These are phyloP conservation scores for Xylaria sp. DNA, from an alignment of 2,329 filamentous ascomycete genomes.

Conservation along the genomic window DNA sequence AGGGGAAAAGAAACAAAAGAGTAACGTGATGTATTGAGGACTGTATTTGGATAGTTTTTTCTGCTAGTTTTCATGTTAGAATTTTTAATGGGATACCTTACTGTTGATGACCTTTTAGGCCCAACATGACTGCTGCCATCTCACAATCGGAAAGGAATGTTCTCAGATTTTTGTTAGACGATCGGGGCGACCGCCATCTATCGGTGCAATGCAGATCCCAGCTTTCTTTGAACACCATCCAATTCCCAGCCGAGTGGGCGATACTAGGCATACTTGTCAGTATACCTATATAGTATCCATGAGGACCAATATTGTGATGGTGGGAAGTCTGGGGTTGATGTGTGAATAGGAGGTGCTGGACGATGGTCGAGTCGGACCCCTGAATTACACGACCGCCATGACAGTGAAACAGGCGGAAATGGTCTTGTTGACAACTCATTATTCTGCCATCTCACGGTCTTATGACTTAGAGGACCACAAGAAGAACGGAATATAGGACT, in stretches of 20 bases:
- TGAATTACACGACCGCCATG: not conserved
- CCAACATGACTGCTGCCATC: not conserved
- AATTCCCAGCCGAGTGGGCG: not conserved
- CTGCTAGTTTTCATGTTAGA: conserved; percentile 6
- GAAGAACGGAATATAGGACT: not conserved
- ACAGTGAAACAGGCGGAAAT: not conserved
- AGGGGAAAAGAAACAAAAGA: not conserved
- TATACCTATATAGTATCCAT: not conserved
- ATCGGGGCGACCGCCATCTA: not conserved
- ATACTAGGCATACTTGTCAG: not conserved
- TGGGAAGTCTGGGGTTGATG: not conserved
- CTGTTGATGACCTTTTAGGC: not conserved
- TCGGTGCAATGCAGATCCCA: not conserved
- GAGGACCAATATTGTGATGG: not conserved
- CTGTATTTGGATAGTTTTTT: not conserved
- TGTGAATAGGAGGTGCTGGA: not conserved
- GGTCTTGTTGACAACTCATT: not conserved
- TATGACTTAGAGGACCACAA: not conserved
- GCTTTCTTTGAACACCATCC: not conserved
- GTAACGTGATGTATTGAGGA: not conserved
- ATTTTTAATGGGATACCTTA: conserved; percentile 8
- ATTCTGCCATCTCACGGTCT: not conserved
- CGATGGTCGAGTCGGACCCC: not conserved
- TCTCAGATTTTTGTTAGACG: not conserved
- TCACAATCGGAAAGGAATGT: not conserved